phyloP scores from a whole-genome alignment of 2,329 filamentous ascomycete species.

The Plenodomus lindquistii region DNA sequence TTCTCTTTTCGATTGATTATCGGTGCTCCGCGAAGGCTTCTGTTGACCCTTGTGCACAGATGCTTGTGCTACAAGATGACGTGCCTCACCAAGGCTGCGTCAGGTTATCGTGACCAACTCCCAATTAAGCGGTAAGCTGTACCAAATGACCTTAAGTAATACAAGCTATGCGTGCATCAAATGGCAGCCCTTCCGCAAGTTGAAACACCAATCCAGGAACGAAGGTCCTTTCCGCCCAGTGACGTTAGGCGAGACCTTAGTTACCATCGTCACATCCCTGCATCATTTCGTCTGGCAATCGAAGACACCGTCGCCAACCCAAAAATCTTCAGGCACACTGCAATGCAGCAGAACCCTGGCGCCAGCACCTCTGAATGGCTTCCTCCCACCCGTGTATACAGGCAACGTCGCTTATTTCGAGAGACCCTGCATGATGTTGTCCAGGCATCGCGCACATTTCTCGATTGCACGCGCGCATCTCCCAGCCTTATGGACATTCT shows the following conservation, averaged over 20 bases:
- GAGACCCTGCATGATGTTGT: conserved; percentile 5
- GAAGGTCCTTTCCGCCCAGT: not conserved
- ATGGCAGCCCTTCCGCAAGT: not conserved
- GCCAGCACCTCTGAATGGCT: not conserved
- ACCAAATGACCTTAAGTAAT: not conserved
- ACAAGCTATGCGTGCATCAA: not conserved
- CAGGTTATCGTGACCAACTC: not conserved
- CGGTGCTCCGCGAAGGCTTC: too few relatives aligned
- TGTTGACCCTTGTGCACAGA: too few relatives aligned
- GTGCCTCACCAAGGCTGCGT: not conserved
- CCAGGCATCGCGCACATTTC: conserved; percentile 13
- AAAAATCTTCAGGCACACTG: not conserved
- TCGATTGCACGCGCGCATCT: not conserved
- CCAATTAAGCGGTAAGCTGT: not conserved
- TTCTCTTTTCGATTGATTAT: too few relatives aligned
- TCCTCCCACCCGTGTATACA: not conserved
- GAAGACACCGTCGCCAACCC: not conserved
- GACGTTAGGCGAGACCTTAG: conserved; percentile 6
- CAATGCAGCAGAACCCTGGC: not conserved
- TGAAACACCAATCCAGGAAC: not conserved
- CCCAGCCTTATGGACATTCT: not conserved
- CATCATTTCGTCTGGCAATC: conserved; percentile 24
- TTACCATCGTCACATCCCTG: conserved; percentile 10
- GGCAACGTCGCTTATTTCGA: not conserved
- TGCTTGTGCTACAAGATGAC: not conserved